A percentile compares a stretch with the other conserved stretches of the same genome.
phyloP scores from a whole-genome alignment of 306 rosid genomes.

The Trichosanthes truncata region DNA sequence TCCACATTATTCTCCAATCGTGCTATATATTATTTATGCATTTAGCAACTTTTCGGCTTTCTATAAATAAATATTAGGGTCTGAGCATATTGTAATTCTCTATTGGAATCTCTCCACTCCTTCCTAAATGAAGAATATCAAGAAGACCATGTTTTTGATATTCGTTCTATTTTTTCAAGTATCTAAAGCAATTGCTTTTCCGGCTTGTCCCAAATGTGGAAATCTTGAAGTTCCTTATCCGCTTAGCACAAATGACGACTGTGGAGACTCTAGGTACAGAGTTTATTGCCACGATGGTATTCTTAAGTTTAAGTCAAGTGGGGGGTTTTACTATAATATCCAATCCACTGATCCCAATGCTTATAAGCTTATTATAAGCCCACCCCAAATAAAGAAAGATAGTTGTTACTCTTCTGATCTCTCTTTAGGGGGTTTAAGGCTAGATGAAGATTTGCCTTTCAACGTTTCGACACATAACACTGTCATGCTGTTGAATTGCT shows the following conservation, averaged over 20 bases:
- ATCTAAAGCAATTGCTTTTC: constrained; percentile 19
- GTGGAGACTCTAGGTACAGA: constrained; percentile 60
- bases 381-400: constrained; percentile 30
- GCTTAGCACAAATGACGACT: constrained; percentile 48
- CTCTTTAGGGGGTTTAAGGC: constrained; percentile 30
- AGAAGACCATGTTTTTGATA: constrained; percentile 23
- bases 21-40: not conserved
- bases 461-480: constrained; percentile 61
- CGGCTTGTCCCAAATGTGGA: constrained; percentile 55
- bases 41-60: not conserved
- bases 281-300: constrained; percentile 41
- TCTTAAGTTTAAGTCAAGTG: constrained; percentile 54
- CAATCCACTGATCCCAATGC: constrained; percentile 37
- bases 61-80: constrained; percentile 20
- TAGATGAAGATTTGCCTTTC: constrained; percentile 59
- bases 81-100: constrained; percentile 12
- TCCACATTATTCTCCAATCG: not conserved
- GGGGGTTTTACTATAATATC: constrained; percentile 48
- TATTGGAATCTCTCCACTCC: not conserved
- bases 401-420: constrained; percentile 64
- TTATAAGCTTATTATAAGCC: constrained; percentile 42
- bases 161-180: constrained; percentile 18
- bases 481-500: constrained; percentile 64
- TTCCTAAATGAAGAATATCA: constrained; percentile 10
- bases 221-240: constrained; percentile 58